Base-by-base conservation (phyloP, 768 basidiomycete genomes). In the Lactarius sp. region DNA sequence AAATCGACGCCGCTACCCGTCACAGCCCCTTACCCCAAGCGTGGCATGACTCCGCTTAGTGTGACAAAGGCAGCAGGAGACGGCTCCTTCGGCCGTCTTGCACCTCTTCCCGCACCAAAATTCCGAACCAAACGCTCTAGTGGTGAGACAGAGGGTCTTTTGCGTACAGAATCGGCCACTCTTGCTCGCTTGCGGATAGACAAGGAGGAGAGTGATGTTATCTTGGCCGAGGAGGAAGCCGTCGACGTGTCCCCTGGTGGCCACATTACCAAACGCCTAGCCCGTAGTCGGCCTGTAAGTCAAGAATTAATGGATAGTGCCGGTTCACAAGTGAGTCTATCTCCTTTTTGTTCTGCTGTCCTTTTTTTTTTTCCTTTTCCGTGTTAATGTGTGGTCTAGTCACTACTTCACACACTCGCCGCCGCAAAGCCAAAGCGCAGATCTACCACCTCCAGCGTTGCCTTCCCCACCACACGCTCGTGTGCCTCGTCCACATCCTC, bases 171-270 rank as follows among this genome's bases (percentile, higher is more conserved):
- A 56, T 67, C 52, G 61, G 62, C 14, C 64, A 70, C 56, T 62
- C 67, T 68, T 27, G 68, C 62, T 39, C 54, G 64, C 20, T 50
- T 66, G 14, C 52, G 65, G 3, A 66, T 66, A 41, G 65, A 61
- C 49, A 66, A 68, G 57, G 65, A 68, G 34, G 60, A 66, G 22
- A 42, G 59, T 36, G 60, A 55, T 47, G 52, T n/a, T 10, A 46
- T 57, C 39, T 47, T 56, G 10, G 59, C 36, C 18, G 68, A 66
- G 31, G 86, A 88, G 70, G 83, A 87, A 36, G 84, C 78, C 3
- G 87, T 85, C 65, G 84, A 83, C 1, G 78, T 90, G 62, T 91
- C 88, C 0, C 89, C 89, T 2, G 87, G 87, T 13, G 89, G 88
- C 0, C 89, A 90, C 73, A 77, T 92, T 60, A 81, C 79, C 44